Evolutionary conservation across 2,329 filamentous ascomycete genomes (phyloP).

Genomic region (Hypoxylon sp.): DNA sequence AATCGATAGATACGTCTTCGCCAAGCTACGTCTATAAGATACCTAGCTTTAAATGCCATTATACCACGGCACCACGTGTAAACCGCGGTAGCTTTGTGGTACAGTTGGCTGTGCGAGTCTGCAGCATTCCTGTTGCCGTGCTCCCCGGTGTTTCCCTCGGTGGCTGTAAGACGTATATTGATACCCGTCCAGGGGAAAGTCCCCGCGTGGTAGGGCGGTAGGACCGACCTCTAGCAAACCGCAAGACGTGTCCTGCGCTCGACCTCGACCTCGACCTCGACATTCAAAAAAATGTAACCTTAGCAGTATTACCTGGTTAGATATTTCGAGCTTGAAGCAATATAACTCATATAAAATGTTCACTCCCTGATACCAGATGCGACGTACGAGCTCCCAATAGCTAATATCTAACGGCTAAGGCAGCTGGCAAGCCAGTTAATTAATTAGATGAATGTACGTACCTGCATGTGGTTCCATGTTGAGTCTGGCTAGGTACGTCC

Average conservation of each 20-base stretch:
- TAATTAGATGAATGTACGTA: no score
- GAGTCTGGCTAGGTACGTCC: constrained; percentile 9
- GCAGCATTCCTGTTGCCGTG: constrained; percentile 26
- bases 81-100: neutral
- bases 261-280: constrained; percentile 2
- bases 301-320: constrained; percentile 16
- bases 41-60: constrained; percentile 10
- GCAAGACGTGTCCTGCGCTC: constrained; percentile 26
- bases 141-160: constrained; percentile 26
- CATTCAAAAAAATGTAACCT: constrained; percentile 2
- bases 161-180: constrained; percentile 25
- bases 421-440: constrained; percentile 3
- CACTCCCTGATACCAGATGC: constrained; percentile 9
- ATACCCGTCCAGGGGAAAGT: constrained; percentile 23
- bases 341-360: constrained; percentile 6
- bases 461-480: constrained; percentile 16
- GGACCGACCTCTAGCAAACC: constrained; percentile 24
- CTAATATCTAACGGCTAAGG: constrained; percentile 28
- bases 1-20: neutral
- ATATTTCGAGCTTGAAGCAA: constrained; percentile 4
- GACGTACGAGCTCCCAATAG: constrained; percentile 3
- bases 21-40: constrained; percentile 4
- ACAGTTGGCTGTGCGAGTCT: constrained; percentile 9
- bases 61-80: constrained; percentile 34
- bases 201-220: constrained; percentile 30